Base-by-base conservation (phyloP, 306 rosid species). In the Trichosanthes truncata region DNA sequence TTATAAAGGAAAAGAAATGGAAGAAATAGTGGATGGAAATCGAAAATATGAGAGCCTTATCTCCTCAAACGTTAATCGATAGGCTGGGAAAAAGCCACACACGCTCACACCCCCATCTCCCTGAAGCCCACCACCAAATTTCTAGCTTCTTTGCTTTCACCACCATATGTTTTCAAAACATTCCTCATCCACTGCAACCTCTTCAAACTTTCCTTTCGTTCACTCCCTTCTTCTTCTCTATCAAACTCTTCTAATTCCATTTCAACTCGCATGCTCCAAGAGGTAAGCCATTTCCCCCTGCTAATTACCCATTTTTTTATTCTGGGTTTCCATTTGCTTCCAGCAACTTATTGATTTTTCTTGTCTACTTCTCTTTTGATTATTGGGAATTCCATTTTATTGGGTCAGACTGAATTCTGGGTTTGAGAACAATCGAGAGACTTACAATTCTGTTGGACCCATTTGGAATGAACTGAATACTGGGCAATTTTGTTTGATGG, bases 71-170 rank as follows among this genome's bases (percentile, higher is more conserved):
- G 69, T 45, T 82, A 69, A 85, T 85, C 83, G 92, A 78, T 80
- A 87, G 97, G 91, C 85, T 69, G 80, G 88, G 81, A 88, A 83
- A 52, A 69, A 81, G 86, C 98, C 98, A 91, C 98, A 87, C 86
- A 74, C 9, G 49, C 48, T 59, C 52, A 78, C 10, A 79, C 78
- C 77, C 69, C 62, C 74, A 41, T 63, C 45, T 51, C 46, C 60
- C 60, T 5, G 12, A 35, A 53, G 63, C 62, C 66, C 65, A 76
- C 78, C 35, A 67, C 18, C 63, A 45, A 33, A 18, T 77, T 62
- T 62, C 51, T 52, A 72, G 48, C 78, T 38, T 49, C 52, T 68
- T 61, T 15, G 72, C 83, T 71, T 67, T 83, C 76, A 69, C 78
- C 43, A 59, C 79, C 86, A 76, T 53, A 84, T 78, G 66, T 87